Evolutionary conservation across 768 basidiomycete genomes (phyloP), one percentile per base, ranked within the genome.

Genomic region (Tricholomella constricta): DNA sequence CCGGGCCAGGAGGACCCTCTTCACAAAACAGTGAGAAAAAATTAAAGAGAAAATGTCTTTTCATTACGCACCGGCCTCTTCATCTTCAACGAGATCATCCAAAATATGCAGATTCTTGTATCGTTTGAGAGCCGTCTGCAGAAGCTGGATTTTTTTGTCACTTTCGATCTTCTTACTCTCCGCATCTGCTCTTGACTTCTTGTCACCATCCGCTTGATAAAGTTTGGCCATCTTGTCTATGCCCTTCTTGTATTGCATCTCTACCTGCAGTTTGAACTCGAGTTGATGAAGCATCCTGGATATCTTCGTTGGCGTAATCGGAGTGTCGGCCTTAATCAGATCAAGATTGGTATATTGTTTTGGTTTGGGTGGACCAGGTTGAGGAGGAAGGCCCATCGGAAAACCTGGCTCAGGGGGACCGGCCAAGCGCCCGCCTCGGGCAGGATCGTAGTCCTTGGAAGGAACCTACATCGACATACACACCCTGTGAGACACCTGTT

Each of bases 161-260:
- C 90, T 94, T 72, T 99, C 97, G 25, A 95, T 79, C 57, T 88
- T 84, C 74, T 99, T 98, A 67, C 86, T 86, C 67, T 96, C 94
- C 2, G 95, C 94, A 68, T 98, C 96, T 11, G 84, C 85, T 64
- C 90, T 84, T 38, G 94, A 89, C 69, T 92, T 93, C 82, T 96
- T 96, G 77, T 99, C 97, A 48, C 95, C 96, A 64, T 99, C 97
- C 5, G 89, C 91, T 63, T 93, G 86, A 69, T 98, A 98, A 27
- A 98, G 80, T 71, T 91, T 95, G 32, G 88, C 91, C 97, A 99
- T 99, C 78, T 98, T 98, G 74, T 98, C 95, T 58, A 98, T 97
- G 36, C 97, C 97, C 68, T 88, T 83, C 78, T 95, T 96, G 78
- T 98, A 98, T 73, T 98, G 94, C 75, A 89, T 84, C 73, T 99